Base-by-base conservation (phyloP, 164 flowering plant genomes). In the Protea cynaroides region DNA sequence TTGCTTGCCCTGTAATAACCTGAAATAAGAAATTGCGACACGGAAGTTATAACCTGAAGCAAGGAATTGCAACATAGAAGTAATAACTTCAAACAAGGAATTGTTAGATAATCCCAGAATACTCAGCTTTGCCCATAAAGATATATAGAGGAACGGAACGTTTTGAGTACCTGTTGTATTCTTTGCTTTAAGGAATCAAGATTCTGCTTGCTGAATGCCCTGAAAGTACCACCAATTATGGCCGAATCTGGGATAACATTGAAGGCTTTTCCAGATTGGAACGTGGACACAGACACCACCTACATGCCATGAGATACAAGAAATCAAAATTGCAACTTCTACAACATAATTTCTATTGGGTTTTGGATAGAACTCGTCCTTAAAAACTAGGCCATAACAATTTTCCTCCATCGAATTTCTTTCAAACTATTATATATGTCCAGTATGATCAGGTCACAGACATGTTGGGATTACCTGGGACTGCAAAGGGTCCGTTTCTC, bases 401-500 rank as follows among this genome's bases (percentile, higher is more conserved):
- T 4, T 37, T 37, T 4, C 40, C 4, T 4, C 40, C 40, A 4
- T 37, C 40, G 7, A 37, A 37, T 37, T 37, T 37, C 40, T 37
- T 37, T 37, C 7, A 34, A 29, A 14, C 15, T 14, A 13, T 49
- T 51, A 6, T n/a, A n/a, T n/a, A n/a, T n/a, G n/a, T n/a, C n/a
- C n/a, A n/a, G n/a, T n/a, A n/a, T n/a, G n/a, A n/a, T n/a, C n/a
- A 18, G 24, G 1, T 50, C 40, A 62, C 17, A 62, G 4, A 24
- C 37, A 6, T 19, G 4, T 10, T 37, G 23, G n/a, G 43, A 59
- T 49, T 72, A 86, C 91, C 85, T 82, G 80, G 38, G 91, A 75
- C 52, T 88, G 91, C 36, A 84, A 64, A 64, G 95, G 95, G 57
- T 88, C 88, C 0, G 65, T 54, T 69, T 89, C 90, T 46, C 92